Evolutionary conservation across 441 rosid species (phyloP).

Genomic region (Bruguiera hainesii): DNA sequence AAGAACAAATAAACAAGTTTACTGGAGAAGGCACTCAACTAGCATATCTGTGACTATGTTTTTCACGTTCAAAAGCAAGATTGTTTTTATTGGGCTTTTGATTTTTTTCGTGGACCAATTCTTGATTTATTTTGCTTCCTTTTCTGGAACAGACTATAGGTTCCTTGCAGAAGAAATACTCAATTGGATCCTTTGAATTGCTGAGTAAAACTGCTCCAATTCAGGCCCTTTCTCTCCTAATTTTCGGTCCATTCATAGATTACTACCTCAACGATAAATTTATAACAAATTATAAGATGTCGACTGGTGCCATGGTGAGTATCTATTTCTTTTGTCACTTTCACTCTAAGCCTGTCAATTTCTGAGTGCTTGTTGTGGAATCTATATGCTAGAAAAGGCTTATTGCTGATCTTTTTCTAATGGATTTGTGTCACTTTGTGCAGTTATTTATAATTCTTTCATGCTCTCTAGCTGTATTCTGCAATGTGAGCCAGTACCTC

Average conservation of each 20-base stretch:
- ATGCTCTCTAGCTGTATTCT: constrained; percentile 79
- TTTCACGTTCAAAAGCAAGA: neutral
- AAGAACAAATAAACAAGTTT: no score
- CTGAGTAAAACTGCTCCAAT: constrained; percentile 95
- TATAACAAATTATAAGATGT: constrained; percentile 56
- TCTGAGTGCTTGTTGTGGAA: neutral
- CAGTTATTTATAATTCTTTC: constrained; percentile 76
- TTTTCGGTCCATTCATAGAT: constrained; percentile 82
- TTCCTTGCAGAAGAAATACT: constrained; percentile 86
- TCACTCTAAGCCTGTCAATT: neutral
- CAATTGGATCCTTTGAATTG: constrained; percentile 87
- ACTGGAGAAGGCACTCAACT: no score
- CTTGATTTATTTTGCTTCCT: neutral
- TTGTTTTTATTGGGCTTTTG: neutral
- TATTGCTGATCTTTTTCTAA: constrained; percentile 12
- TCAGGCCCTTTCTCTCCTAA: constrained; percentile 84
- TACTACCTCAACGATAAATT: constrained; percentile 65
- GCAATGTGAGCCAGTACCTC: constrained; percentile 89
- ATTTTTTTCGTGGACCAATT: neutral
- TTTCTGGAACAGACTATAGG: constrained; percentile 71
- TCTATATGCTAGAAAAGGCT: neutral
- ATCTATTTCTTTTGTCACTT: neutral
- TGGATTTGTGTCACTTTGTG: constrained; percentile 16
- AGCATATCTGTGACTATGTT: neutral
- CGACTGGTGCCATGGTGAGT: constrained; percentile 74